Evolutionary conservation across 2,329 filamentous ascomycete species (phyloP).

Genomic region (Colletotrichum camelliae): DNA sequence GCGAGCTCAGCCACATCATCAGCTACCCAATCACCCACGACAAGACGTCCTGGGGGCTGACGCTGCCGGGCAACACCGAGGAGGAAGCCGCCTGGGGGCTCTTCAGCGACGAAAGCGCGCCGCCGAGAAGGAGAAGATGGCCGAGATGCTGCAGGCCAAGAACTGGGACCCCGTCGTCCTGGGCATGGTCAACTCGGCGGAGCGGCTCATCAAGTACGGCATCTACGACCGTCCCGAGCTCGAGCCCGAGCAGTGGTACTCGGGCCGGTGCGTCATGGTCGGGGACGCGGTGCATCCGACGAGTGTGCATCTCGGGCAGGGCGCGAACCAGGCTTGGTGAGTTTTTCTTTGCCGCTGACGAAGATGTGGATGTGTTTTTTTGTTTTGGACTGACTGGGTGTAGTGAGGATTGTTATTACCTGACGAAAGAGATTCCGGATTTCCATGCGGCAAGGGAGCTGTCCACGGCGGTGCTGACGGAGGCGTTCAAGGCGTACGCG

Average conservation of each 20-base stretch:
- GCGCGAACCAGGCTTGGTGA: slow-evolving; percentile 24
- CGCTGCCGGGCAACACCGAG: slow-evolving; percentile 24
- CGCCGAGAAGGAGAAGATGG: slow-evolving; percentile 18
- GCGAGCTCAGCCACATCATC: slow-evolving; percentile 27
- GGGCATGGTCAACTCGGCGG: slow-evolving; percentile 23
- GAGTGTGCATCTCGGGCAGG: slow-evolving; percentile 30
- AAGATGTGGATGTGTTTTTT: background rate
- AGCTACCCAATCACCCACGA: slow-evolving; percentile 25
- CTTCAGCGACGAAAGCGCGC: slow-evolving; percentile 23
- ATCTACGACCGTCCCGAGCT: slow-evolving; percentile 30
- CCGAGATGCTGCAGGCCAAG: slow-evolving; percentile 9
- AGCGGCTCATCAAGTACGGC: slow-evolving; percentile 30
- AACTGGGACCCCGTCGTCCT: slow-evolving; percentile 24
- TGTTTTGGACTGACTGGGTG: background rate
- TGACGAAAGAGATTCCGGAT: background rate
- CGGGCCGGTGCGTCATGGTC: slow-evolving; percentile 25
- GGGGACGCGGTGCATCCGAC: slow-evolving; percentile 30
- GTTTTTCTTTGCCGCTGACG: background rate
- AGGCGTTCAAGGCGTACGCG: slow-evolving; percentile 9
- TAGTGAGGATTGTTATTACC: slow-evolving; percentile 13
- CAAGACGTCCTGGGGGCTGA: slow-evolving; percentile 28
- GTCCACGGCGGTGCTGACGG: background rate
- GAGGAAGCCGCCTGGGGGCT: slow-evolving; percentile 29
- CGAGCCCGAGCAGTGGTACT: slow-evolving; percentile 25
- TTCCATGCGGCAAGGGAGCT: background rate